Conservation (phyloP, 805 yeast genomes). For the Candida palmyrensis region DNA sequence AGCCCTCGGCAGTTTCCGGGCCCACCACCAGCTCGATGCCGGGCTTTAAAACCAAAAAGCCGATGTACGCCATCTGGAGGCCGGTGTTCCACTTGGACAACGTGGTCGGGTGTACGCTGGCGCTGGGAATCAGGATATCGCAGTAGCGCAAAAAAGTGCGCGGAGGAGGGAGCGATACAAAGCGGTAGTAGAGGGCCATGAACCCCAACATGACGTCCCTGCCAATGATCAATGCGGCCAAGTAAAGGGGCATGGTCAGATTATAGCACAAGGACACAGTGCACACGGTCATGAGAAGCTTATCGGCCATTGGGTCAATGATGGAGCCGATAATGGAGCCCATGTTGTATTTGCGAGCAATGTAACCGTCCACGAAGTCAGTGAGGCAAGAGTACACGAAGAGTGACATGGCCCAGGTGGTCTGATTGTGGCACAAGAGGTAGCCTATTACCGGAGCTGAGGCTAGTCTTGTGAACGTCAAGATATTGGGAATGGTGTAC, state of each 20-base stretch:
- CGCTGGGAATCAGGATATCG: constrained; percentile 77
- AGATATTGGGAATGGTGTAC: constrained; percentile 80
- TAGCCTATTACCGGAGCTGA: constrained; percentile 85
- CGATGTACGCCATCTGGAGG: constrained; percentile 88
- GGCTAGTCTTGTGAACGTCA: constrained; percentile 76
- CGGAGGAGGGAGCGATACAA: constrained; percentile 68
- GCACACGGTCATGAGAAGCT: constrained; percentile 79
- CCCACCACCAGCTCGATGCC: constrained; percentile 21
- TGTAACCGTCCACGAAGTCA: constrained; percentile 85
- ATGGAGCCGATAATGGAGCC: constrained; percentile 83
- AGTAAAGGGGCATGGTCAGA: constrained; percentile 59
- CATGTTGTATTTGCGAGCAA: constrained; percentile 78
- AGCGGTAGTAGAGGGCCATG: constrained; percentile 70
- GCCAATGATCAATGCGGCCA: constrained; percentile 72
- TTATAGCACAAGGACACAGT: constrained; percentile 71
- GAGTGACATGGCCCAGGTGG: constrained; percentile 60
- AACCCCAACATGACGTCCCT: constrained; percentile 72
- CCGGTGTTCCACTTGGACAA: constrained; percentile 88
- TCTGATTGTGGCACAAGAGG: constrained; percentile 59
- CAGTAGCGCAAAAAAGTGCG: constrained; percentile 66
- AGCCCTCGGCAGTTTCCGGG: constrained; percentile 7
- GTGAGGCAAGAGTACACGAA: constrained; percentile 86
- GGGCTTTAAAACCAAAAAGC: constrained; percentile 34
- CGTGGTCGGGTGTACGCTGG: constrained; percentile 80
- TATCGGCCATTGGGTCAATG: constrained; percentile 94